Base-by-base conservation (phyloP, 2,329 filamentous ascomycete genomes). In the Colletotrichum sp. region DNA sequence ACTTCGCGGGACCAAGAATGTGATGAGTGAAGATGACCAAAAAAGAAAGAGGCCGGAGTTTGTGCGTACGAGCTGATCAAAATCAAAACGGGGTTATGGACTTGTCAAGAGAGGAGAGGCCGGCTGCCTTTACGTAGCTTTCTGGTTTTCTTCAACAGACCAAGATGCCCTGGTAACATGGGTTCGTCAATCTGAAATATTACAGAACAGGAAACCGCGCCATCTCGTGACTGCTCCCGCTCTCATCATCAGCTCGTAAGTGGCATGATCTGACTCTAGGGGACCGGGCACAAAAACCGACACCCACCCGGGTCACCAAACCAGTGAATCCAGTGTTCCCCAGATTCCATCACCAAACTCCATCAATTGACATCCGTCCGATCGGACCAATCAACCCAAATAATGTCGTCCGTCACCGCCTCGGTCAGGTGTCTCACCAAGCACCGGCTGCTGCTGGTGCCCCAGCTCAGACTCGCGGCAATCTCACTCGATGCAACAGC, bases 11-110 rank as follows among this genome's bases (percentile, higher is more conserved):
- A 73, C 60, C 63, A 39, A 32, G 59, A 74, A 9, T 28, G 74
- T 76, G 74, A 76, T 64, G 73, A 76, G 39, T 65, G 60, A 75
- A 32, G 57, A 60, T 26, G 57, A 52, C n/a, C 44, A 52, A 66
- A 52, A n/a, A 52, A 24, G 28, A 32, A 15, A 68, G 60, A 71
- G 59, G 72, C 60, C 15, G 57, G 69, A 63, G 72, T 57, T 73
- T 74, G 59, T 36, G 64, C 62, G 74, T 34, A 72, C 36, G 44
- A 76, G 49, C 65, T 55, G 70, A 76, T 59, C 24, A 39, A 52
- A 32, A 65, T 36, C 66, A 71, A 76, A 76, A 76, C 13, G 73
- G 69, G 62, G 63, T 44, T 72, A 44, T 57, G 63, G 39, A 64
- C 44, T 59, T 64, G 69, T 57, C 59, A 70, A 60, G 69, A 44